Evolutionary conservation across 768 basidiomycete genomes (phyloP).

Genomic region (Russula earlei): DNA sequence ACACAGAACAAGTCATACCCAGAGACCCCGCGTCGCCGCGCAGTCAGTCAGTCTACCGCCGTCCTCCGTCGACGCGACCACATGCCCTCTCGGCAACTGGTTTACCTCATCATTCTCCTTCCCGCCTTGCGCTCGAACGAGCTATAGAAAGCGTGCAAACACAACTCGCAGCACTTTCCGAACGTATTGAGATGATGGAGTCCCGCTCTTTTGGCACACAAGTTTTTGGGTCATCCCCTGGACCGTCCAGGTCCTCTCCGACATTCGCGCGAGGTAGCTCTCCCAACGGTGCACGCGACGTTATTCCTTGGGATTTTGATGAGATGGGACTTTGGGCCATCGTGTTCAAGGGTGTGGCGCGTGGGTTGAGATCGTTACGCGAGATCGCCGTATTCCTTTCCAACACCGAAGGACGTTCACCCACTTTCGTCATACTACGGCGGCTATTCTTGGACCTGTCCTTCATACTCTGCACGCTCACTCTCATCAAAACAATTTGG

Average conservation of each 20-base stretch:
- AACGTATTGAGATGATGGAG: constrained; percentile 58
- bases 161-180: constrained; percentile 71
- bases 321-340: constrained; percentile 81
- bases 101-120: constrained; percentile 34
- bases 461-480: constrained; percentile 59
- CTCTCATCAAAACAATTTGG: constrained; percentile 52
- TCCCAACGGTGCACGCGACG: constrained; percentile 17
- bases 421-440: constrained; percentile 56
- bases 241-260: constrained; percentile 25
- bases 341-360: constrained; percentile 54
- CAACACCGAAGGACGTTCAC: constrained; percentile 50
- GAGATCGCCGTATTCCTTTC: constrained; percentile 50
- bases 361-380: constrained; percentile 39
- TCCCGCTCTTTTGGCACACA: constrained; percentile 20
- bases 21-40: neutral
- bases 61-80: constrained; percentile 16
- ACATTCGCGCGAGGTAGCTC: constrained; percentile 20
- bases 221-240: constrained; percentile 29
- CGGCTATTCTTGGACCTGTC: constrained; percentile 71
- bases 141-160: constrained; percentile 75
- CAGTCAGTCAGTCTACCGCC: constrained; percentile 3
- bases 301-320: constrained; percentile 23
- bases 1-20: constrained; percentile 16
- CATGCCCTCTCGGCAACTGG: constrained; percentile 17
- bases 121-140: constrained; percentile 52